Evolutionary conservation across 2,329 filamentous ascomycete genomes (phyloP).

Genomic region (Fusarium clavum): DNA sequence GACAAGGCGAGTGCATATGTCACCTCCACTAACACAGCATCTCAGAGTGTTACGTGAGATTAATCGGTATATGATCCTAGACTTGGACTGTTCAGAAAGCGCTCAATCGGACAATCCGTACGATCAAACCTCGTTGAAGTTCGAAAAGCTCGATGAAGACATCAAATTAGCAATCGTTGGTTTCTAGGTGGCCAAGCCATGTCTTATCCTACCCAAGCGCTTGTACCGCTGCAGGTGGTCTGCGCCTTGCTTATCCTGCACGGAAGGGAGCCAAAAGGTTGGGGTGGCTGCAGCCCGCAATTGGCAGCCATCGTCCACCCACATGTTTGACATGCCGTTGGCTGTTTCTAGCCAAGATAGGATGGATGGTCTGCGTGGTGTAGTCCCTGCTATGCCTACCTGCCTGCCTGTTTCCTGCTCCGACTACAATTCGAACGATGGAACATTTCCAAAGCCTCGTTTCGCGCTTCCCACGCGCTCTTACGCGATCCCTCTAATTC

Average conservation of each 20-base stretch:
- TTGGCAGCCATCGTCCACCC: conserved; percentile 38
- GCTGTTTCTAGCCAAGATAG: conserved; percentile 20
- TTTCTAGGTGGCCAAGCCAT: conserved; percentile 16
- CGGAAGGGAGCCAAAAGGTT: conserved; percentile 31
- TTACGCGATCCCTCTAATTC: conserved; percentile 7
- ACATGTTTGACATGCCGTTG: conserved; percentile 42
- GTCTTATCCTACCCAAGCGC: conserved; percentile 20
- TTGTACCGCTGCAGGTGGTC: conserved; percentile 31
- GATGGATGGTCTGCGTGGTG: conserved; percentile 37
- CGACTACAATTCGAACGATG: conserved; percentile 19
- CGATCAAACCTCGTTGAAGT: not conserved
- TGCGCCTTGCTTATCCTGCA: conserved; percentile 36
- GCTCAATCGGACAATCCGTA: not conserved
- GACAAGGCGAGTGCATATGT: not conserved
- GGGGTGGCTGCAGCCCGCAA: conserved; percentile 35
- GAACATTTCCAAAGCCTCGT: conserved; percentile 30
- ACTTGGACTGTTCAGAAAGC: not conserved
- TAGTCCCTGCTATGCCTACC: conserved; percentile 25
- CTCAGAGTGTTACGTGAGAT: conserved; percentile 1
- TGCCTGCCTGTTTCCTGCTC: conserved; percentile 13
- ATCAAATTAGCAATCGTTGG: conserved; percentile 10
- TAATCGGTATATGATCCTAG: not conserved
- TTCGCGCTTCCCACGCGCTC: conserved; percentile 16
- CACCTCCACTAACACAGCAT: not conserved
- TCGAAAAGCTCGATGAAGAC: conserved; percentile 4